Percentiles rank a stretch among this genome's conserved stretches.
Evolutionary conservation across 495 filamentous ascomycete species (phyloP).

Genomic region (Parmelia sp.): DNA sequence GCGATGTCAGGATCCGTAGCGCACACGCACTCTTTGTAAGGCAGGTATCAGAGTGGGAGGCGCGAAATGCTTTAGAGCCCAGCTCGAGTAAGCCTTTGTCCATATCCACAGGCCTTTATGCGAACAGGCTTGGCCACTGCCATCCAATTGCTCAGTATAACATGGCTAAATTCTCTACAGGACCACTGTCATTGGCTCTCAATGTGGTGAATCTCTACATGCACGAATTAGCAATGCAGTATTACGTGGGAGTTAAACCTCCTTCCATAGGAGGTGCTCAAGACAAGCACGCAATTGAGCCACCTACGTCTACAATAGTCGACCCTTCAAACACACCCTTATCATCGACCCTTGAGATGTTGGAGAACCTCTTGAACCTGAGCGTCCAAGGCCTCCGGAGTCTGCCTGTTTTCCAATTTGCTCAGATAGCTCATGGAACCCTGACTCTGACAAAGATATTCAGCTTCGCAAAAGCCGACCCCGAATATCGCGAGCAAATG

Average conservation of each 20-base stretch:
- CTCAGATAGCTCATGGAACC: constrained; percentile 73
- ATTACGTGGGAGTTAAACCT: constrained; percentile 61
- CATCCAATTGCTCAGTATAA: background rate
- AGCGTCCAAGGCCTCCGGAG: constrained; percentile 56
- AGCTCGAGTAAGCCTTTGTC: constrained; percentile 12
- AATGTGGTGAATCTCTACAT: constrained; percentile 66
- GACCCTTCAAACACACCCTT: constrained; percentile 51
- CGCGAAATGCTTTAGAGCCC: constrained; percentile 43
- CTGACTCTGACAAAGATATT: constrained; percentile 88
- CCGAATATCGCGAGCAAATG: constrained; percentile 70
- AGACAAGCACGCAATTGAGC: constrained; percentile 2
- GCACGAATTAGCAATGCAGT: constrained; percentile 78
- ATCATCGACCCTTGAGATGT: constrained; percentile 62
- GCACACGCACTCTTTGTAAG: constrained; percentile 69
- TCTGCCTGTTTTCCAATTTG: constrained; percentile 69
- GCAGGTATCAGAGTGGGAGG: constrained; percentile 63
- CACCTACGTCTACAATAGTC: background rate
- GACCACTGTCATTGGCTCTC: constrained; percentile 15
- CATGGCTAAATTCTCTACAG: constrained; percentile 11
- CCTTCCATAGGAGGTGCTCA: constrained; percentile 41
- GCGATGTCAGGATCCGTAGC: constrained; percentile 68
- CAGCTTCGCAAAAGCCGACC: constrained; percentile 62
- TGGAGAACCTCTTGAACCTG: constrained; percentile 62
- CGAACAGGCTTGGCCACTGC: background rate
- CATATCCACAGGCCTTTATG: constrained; percentile 31